Percentiles rank a stretch among this genome's conserved stretches.
Evolutionary conservation across 371 early-diverging fungal genomes (phyloP).

Genomic region (Mortierella sp.): DNA sequence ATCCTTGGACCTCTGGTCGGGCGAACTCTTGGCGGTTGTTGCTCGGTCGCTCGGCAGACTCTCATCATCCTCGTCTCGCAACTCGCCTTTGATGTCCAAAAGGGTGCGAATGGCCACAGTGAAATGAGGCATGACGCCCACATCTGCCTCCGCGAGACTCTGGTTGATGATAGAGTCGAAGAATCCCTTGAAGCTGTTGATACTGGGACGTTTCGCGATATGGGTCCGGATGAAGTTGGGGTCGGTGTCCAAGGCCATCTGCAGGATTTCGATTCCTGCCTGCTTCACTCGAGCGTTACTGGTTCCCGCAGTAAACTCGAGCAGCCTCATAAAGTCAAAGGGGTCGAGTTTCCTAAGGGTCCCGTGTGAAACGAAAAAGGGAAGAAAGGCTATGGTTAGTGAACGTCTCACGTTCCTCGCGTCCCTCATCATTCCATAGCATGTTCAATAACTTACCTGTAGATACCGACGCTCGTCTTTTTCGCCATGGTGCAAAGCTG

Average conservation of each 20-base stretch:
- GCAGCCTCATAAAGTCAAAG: neutral
- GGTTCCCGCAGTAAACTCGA: neutral
- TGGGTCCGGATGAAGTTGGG: neutral
- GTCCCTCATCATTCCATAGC: no score
- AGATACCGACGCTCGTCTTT: no score
- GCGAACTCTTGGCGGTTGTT: neutral
- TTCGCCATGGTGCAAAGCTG: no score
- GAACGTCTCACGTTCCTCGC: no score
- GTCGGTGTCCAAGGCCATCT: neutral
- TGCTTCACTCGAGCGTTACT: neutral
- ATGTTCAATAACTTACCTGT: no score
- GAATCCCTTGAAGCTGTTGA: neutral
- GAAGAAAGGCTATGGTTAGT: no score
- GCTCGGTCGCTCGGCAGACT: neutral
- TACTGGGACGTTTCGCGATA: neutral
- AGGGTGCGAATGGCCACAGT: neutral
- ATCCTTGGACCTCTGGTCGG: neutral
- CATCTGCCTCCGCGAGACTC: neutral
- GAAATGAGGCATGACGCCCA: neutral
- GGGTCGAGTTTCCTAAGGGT: neutral
- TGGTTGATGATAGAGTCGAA: neutral
- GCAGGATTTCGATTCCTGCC: neutral
- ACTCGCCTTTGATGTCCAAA: neutral
- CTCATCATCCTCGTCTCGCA: neutral
- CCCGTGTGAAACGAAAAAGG: no score